phyloP scores from a whole-genome alignment of 2,329 filamentous ascomycete species.

The Cercospora sesami region DNA sequence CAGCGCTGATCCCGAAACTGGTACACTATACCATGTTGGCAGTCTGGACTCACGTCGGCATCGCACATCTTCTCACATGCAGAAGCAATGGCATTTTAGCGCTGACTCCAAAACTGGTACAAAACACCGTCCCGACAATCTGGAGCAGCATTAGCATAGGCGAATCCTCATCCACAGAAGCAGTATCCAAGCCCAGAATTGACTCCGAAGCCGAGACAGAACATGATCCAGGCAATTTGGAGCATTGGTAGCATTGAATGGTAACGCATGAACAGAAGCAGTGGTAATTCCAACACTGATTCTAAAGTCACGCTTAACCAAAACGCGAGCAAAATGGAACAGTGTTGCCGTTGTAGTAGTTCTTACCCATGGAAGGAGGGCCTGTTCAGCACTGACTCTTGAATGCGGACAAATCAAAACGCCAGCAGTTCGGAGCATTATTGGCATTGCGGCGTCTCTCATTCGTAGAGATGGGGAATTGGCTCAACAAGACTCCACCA shows the following conservation, averaged over 20 bases:
- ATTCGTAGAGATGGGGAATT: not conserved
- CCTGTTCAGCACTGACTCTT: not conserved
- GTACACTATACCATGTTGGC: not conserved
- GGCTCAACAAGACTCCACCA: not conserved
- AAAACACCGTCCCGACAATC: not conserved
- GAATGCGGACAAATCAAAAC: not conserved
- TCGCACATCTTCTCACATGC: too few relatives aligned
- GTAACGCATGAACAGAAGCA: not conserved
- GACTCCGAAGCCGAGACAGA: not conserved
- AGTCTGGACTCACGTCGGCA: not conserved
- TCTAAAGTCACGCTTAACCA: not conserved
- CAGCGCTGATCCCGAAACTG: not conserved
- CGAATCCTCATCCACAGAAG: not conserved
- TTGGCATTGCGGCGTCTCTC: not conserved
- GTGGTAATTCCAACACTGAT: not conserved
- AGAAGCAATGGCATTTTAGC: too few relatives aligned
- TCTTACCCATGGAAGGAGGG: not conserved
- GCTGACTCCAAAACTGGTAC: not conserved
- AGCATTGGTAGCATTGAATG: not conserved
- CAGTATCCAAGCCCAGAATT: not conserved
- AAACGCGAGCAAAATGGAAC: not conserved
- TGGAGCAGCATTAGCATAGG: not conserved
- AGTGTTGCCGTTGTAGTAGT: not conserved
- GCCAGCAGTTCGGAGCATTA: not conserved
- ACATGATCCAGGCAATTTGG: not conserved